Evolutionary conservation across 1,284 basidiomycete species (phyloP).

Genomic region (Boletellus deceptivus): DNA sequence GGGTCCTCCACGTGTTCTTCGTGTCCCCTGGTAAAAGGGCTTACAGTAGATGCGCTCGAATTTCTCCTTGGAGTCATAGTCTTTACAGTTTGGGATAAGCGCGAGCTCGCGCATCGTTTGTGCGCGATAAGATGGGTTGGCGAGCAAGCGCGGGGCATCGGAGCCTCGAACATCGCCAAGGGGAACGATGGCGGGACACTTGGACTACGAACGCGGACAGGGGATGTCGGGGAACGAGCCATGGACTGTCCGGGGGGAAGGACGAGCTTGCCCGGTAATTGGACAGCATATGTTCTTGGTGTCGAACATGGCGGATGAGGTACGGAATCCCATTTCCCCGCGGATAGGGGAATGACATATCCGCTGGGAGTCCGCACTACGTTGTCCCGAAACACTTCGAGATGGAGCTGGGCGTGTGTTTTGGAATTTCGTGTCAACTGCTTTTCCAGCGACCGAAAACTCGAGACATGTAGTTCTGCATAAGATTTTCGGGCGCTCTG

Average conservation of each 20-base stretch:
- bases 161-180: slow-evolving; percentile 15
- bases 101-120: slow-evolving; percentile 17
- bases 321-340: too few relatives aligned
- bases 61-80: slow-evolving; percentile 21
- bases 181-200: slow-evolving; percentile 13
- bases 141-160: slow-evolving; percentile 10
- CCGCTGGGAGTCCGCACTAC: slow-evolving; percentile 35
- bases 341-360: slow-evolving; percentile 10
- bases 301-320: not conserved
- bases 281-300: slow-evolving; percentile 1
- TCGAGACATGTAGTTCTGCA: slow-evolving; percentile 17
- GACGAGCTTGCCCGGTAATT: slow-evolving; percentile 5
- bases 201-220: slow-evolving; percentile 20
- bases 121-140: slow-evolving; percentile 5
- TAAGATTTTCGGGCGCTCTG: slow-evolving; percentile 17
- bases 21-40: slow-evolving; percentile 2
- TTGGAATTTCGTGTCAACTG: slow-evolving; percentile 14
- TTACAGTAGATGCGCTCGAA: slow-evolving; percentile 4
- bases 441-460: slow-evolving; percentile 9
- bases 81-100: slow-evolving; percentile 25
- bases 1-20: slow-evolving; percentile 9
- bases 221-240: slow-evolving; percentile 11
- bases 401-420: slow-evolving; percentile 33
- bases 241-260: slow-evolving; percentile 13
- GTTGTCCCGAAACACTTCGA: slow-evolving; percentile 31